A percentile compares a stretch with the other conserved stretches of the same genome.
These are phyloP conservation scores for Rickenella mellea DNA, from an alignment of 768 basidiomycete genomes.

Conservation along the genomic window DNA sequence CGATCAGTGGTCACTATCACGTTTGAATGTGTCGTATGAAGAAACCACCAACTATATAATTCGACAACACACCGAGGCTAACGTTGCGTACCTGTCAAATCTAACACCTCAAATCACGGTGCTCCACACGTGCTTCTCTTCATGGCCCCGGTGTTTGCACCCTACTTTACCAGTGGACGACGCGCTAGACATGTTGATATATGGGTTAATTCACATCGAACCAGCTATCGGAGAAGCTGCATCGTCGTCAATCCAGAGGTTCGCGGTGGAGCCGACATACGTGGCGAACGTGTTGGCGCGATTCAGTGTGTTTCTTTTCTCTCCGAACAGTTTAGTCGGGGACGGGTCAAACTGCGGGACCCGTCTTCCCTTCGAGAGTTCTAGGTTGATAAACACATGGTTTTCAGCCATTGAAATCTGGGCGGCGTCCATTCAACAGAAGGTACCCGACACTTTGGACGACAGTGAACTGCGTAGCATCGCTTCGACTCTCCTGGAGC, in stretches of 20 bases:
- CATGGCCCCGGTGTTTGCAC: conserved; percentile 77
- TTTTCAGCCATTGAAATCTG: conserved; percentile 59
- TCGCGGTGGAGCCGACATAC: conserved; percentile 52
- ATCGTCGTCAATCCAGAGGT: conserved; percentile 55
- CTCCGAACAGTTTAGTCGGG: conserved; percentile 48
- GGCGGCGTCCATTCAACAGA: conserved; percentile 39
- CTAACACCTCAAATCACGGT: conserved; percentile 57
- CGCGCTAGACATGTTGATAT: conserved; percentile 69
- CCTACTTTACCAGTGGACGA: conserved; percentile 42
- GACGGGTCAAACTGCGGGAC: conserved; percentile 59
- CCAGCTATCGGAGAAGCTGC: conserved; percentile 65
- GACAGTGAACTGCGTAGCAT: conserved; percentile 33
- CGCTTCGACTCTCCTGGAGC: conserved; percentile 41
- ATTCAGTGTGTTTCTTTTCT: conserved; percentile 68
- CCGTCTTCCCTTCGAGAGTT: conserved; percentile 56
- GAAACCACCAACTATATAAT: conserved; percentile 61
- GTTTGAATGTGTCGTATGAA: conserved; percentile 51
- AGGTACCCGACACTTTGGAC: conserved; percentile 26
- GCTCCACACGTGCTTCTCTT: conserved; percentile 68
- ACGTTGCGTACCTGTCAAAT: conserved; percentile 57
- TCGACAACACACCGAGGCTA: conserved; percentile 55
- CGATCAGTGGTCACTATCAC: conserved; percentile 66
- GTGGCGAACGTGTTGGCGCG: conserved; percentile 50
- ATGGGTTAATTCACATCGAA: conserved; percentile 80
- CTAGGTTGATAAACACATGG: conserved; percentile 67